These are phyloP conservation scores for Musa itinerans DNA, from an alignment of 176 grass and related monocot genomes.

Conservation along the genomic window DNA sequence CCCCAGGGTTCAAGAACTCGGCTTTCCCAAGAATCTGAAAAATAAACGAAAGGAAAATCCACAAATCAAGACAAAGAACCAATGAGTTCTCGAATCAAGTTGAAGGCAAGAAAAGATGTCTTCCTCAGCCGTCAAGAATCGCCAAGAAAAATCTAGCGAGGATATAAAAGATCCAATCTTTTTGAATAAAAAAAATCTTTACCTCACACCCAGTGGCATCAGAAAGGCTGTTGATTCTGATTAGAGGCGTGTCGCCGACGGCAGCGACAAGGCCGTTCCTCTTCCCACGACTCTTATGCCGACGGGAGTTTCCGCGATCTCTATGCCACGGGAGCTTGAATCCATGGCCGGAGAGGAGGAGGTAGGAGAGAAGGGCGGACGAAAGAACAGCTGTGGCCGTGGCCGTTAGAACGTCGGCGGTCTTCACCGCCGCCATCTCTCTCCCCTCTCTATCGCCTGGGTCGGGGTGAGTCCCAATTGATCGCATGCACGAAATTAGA, in stretches of 20 bases:
- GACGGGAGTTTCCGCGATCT: not conserved
- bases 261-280: conserved; percentile 60
- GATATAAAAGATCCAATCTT: too few relatives aligned
- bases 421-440: conserved; percentile 50
- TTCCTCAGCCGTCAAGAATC: not conserved
- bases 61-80: conserved; percentile 3
- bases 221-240: conserved; percentile 95
- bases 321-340: not conserved
- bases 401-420: not conserved
- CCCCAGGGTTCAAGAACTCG: conserved; percentile 94
- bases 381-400: conserved; percentile 40
- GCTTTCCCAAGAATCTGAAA: conserved; percentile 94
- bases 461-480: not conserved
- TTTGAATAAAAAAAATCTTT: not conserved
- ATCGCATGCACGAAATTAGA: too few relatives aligned
- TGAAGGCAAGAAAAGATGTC: not conserved
- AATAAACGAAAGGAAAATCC: conserved; percentile 12
- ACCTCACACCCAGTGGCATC: conserved; percentile 92
- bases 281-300: conserved; percentile 20
- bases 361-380: conserved; percentile 44
- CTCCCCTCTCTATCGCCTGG: not conserved
- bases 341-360: conserved; percentile 25
- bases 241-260: conserved; percentile 74
- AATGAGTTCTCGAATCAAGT: not conserved
- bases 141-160: too few relatives aligned